Conservation (phyloP, 2,329 filamentous ascomycete species). For the Neofusicoccum ribis region DNA sequence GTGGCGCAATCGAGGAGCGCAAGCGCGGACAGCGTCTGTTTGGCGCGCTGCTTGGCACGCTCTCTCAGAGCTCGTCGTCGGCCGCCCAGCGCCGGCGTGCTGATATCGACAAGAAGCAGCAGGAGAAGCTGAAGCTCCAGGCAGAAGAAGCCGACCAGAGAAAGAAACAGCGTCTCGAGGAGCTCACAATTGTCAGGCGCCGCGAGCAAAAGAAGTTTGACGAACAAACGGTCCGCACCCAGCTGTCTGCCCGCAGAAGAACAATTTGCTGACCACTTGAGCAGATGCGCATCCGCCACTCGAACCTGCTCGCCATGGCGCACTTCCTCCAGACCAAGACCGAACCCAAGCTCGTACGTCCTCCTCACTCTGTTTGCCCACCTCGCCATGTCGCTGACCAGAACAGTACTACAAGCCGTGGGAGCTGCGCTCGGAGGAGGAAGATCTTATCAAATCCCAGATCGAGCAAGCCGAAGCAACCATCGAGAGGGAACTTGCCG, state of each 20-base stretch:
- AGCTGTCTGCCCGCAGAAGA: background rate
- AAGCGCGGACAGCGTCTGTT: slow-evolving; percentile 84
- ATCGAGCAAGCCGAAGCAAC: slow-evolving; percentile 62
- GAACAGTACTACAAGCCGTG: slow-evolving; percentile 81
- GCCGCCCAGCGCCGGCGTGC: slow-evolving; percentile 64
- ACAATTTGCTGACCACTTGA: slow-evolving; percentile 22
- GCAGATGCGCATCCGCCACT: slow-evolving; percentile 74
- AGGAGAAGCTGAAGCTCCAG: slow-evolving; percentile 72
- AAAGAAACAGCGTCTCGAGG: slow-evolving; percentile 64
- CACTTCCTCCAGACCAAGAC: slow-evolving; percentile 71
- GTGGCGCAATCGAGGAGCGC: slow-evolving; percentile 69
- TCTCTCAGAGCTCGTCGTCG: slow-evolving; percentile 68
- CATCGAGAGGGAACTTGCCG: slow-evolving; percentile 65
- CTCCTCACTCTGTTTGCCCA: background rate
- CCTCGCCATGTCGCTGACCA: slow-evolving; percentile 19
- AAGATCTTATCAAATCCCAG: slow-evolving; percentile 70
- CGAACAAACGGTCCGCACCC: slow-evolving; percentile 66
- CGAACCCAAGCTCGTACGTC: slow-evolving; percentile 71
- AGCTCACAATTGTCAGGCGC: slow-evolving; percentile 61
- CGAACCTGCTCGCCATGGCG: slow-evolving; percentile 69
- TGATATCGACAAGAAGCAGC: slow-evolving; percentile 81
- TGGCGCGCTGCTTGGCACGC: slow-evolving; percentile 74
- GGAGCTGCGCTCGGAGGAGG: slow-evolving; percentile 69
- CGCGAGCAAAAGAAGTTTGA: slow-evolving; percentile 75
- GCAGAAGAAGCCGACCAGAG: slow-evolving; percentile 69